Evolutionary conservation across 2,329 filamentous ascomycete genomes (phyloP).

Genomic region (Balansia obtecta): DNA sequence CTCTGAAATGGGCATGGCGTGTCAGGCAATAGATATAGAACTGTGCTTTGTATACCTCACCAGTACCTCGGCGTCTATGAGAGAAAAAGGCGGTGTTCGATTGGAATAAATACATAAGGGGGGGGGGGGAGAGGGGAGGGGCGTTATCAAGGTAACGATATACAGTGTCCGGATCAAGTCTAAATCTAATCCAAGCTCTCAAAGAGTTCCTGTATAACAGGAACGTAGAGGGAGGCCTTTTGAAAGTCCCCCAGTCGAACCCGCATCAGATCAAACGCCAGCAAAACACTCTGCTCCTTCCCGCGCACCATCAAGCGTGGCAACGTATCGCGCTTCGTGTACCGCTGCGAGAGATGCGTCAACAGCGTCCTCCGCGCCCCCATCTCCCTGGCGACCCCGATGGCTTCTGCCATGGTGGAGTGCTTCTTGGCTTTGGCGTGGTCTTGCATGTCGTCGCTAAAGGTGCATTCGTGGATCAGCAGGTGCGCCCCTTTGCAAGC

Average conservation of each 20-base stretch:
- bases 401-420: slow-evolving; percentile 75
- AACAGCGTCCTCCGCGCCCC: slow-evolving; percentile 66
- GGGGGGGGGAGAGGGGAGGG: too few species aligned
- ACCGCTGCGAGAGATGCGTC: slow-evolving; percentile 92
- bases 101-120: neutral
- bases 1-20: neutral
- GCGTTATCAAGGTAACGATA: neutral
- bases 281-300: slow-evolving; percentile 37
- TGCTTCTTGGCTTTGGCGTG: slow-evolving; percentile 86
- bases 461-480: slow-evolving; percentile 90
- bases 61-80: neutral
- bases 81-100: neutral
- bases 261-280: slow-evolving; percentile 71
- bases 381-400: slow-evolving; percentile 69
- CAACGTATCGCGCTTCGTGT: slow-evolving; percentile 49
- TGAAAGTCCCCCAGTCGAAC: slow-evolving; percentile 59
- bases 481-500: slow-evolving; percentile 69
- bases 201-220: slow-evolving; percentile 41
- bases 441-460: slow-evolving; percentile 68
- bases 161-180: neutral
- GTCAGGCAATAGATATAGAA: neutral
- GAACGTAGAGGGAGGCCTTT: slow-evolving; percentile 49
- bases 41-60: neutral
- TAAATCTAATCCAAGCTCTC: slow-evolving; percentile 20
- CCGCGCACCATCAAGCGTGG: slow-evolving; percentile 20